Evolutionary conservation across 1,284 basidiomycete genomes (phyloP).

Genomic region (Volvariella volvacea): DNA sequence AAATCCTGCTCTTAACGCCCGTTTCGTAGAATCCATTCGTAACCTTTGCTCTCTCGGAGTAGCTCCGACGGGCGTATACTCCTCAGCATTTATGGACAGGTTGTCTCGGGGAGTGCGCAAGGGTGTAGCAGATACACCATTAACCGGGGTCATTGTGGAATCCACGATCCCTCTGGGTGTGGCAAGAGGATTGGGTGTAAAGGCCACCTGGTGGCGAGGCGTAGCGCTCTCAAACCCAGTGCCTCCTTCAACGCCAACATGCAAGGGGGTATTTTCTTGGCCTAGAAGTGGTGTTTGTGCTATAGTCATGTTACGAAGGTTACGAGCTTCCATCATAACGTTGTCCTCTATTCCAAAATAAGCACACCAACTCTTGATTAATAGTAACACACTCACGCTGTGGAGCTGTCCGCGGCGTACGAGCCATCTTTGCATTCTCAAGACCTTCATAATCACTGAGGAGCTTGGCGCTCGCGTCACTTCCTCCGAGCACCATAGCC

Average conservation of each 20-base stretch:
- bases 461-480: conserved; percentile 80
- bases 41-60: conserved; percentile 75
- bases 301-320: conserved; percentile 88
- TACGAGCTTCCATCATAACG: conserved; percentile 91
- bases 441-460: conserved; percentile 91
- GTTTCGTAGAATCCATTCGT: conserved; percentile 57
- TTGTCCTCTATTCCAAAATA: conserved; percentile 67
- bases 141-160: conserved; percentile 56
- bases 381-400: conserved; percentile 61
- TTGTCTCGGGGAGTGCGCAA: conserved; percentile 90
- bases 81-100: conserved; percentile 81
- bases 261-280: conserved; percentile 93
- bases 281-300: conserved; percentile 94
- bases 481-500: conserved; percentile 74
- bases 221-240: conserved; percentile 91
- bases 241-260: conserved; percentile 61
- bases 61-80: conserved; percentile 44
- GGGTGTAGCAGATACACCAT: conserved; percentile 62
- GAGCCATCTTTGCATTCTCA: conserved; percentile 81
- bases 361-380: conserved; percentile 1
- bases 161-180: conserved; percentile 59
- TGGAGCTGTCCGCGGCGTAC: conserved; percentile 89
- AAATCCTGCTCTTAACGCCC: conserved; percentile 78
- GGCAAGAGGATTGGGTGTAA: conserved; percentile 93
- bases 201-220: conserved; percentile 80